Conservation (phyloP, 139 green algal genomes). For the Chlorella sorokiniana region DNA sequence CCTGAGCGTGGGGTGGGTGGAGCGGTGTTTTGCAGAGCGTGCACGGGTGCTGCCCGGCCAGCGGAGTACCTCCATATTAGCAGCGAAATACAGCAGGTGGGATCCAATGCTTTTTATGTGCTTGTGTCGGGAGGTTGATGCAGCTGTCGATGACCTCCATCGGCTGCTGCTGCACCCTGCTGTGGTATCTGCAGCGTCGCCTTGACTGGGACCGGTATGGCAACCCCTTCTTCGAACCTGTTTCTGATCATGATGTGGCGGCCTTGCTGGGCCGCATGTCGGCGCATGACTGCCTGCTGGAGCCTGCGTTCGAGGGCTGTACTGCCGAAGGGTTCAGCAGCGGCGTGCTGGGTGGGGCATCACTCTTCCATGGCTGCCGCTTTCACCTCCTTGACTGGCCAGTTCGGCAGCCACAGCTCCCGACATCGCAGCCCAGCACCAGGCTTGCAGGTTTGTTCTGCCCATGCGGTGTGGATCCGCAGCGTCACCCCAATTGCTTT, state of each 20-base stretch:
- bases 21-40: neutral
- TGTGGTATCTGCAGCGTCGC: neutral
- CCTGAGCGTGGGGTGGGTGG: slow-evolving; percentile 8
- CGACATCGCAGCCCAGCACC: neutral
- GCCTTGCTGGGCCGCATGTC: slow-evolving; percentile 2
- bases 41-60: neutral
- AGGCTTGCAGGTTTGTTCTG: neutral
- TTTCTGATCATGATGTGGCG: neutral
- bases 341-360: neutral
- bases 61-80: slow-evolving; percentile 1
- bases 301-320: neutral
- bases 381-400: neutral
- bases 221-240: neutral
- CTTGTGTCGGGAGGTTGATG: slow-evolving; percentile 27
- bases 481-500: no score
- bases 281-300: neutral
- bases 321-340: neutral
- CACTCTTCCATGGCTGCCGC: slow-evolving; percentile 3
- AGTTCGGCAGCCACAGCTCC: neutral
- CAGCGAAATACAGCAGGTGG: neutral
- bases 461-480: no score
- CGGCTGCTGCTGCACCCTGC: neutral
- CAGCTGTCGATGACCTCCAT: neutral
- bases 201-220: slow-evolving; percentile 12
- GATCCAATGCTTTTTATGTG: slow-evolving; percentile 35